Percentiles rank a stretch among this genome's conserved stretches.
These are phyloP conservation scores for Metarhizium guizhouense DNA, from an alignment of 2,329 filamentous ascomycete genomes.

Conservation along the genomic window DNA sequence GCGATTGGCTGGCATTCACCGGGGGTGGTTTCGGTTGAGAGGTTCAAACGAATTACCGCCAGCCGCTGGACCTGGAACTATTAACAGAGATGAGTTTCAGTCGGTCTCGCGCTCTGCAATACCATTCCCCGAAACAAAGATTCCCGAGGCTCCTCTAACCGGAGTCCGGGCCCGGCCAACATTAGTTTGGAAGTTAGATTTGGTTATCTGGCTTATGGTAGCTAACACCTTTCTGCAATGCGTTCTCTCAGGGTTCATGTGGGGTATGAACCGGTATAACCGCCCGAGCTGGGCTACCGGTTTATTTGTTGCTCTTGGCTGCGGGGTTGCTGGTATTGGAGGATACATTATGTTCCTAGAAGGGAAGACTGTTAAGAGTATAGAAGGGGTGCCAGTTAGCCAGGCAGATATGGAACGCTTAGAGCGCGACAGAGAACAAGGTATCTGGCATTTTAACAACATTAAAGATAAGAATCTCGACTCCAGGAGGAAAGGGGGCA, in stretches of 20 bases:
- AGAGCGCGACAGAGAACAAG: slow-evolving; percentile 41
- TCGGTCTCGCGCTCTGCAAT: slow-evolving; percentile 30
- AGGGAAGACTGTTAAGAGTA: slow-evolving; percentile 59
- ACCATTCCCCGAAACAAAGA: slow-evolving; percentile 55
- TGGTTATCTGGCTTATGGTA: slow-evolving; percentile 70
- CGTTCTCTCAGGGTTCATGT: slow-evolving; percentile 72
- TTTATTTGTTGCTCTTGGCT: slow-evolving; percentile 67
- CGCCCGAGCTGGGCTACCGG: slow-evolving; percentile 76
- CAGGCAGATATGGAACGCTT: slow-evolving; percentile 44
- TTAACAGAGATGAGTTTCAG: slow-evolving; percentile 32
- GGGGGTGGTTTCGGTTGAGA: slow-evolving; percentile 64
- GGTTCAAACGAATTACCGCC: slow-evolving; percentile 52
- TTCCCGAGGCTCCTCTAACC: slow-evolving; percentile 60
- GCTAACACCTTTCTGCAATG: slow-evolving; percentile 72
- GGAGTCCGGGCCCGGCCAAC: slow-evolving; percentile 61
- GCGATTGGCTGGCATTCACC: slow-evolving; percentile 64
- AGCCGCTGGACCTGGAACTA: slow-evolving; percentile 42
- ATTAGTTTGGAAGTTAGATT: slow-evolving; percentile 65
- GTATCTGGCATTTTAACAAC: slow-evolving; percentile 45
- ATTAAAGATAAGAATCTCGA: slow-evolving; percentile 25
- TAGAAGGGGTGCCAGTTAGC: slow-evolving; percentile 61
- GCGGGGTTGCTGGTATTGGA: slow-evolving; percentile 56
- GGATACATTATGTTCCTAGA: slow-evolving; percentile 65
- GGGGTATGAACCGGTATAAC: slow-evolving; percentile 63
- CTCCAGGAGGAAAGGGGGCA: slow-evolving; percentile 6